Percentiles rank a stretch among this genome's conserved stretches.
Evolutionary conservation across 108 stramenopile genomes (phyloP).

Genomic region (Seminavis robusta): DNA sequence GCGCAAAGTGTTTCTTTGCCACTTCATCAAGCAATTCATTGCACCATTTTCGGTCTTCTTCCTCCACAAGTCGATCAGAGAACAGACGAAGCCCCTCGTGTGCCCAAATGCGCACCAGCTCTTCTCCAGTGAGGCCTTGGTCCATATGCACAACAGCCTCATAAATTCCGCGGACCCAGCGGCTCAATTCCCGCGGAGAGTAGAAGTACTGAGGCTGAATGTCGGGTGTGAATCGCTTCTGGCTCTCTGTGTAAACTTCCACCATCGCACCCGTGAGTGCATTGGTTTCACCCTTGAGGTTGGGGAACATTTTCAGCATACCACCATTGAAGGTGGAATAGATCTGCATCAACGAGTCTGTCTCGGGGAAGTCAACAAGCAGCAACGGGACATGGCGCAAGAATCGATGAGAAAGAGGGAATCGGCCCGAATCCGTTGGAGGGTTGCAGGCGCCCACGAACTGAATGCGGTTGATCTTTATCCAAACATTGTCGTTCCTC

Average conservation of each 20-base stretch:
- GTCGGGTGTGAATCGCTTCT: constrained; percentile 80
- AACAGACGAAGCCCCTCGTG: constrained; percentile 97
- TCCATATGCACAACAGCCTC: constrained; percentile 87
- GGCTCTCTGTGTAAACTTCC: constrained; percentile 90
- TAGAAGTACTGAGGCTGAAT: constrained; percentile 98
- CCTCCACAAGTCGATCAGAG: constrained; percentile 89
- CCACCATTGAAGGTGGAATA: constrained; percentile 95
- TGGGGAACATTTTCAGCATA: constrained; percentile 93
- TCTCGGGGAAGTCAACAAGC: constrained; percentile 94
- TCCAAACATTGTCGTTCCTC: constrained; percentile 91
- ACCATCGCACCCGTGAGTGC: constrained; percentile 97
- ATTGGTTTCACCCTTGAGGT: constrained; percentile 86
- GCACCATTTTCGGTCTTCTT: constrained; percentile 91
- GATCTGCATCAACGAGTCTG: constrained; percentile 91
- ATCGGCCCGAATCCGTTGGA: constrained; percentile 97
- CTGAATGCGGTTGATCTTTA: constrained; percentile 92
- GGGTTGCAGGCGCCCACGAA: constrained; percentile 99
- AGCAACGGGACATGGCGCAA: constrained; percentile 95
- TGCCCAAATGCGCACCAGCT: constrained; percentile 94
- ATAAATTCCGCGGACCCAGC: constrained; percentile 97
- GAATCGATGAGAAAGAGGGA: constrained; percentile 87
- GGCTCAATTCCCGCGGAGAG: constrained; percentile 95
- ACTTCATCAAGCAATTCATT: constrained; percentile 73
- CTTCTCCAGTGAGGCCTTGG: constrained; percentile 76
- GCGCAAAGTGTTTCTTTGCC: constrained; percentile 71